Base-by-base conservation (phyloP, 2,329 filamentous ascomycete genomes). In the Graphilbum sp. region DNA sequence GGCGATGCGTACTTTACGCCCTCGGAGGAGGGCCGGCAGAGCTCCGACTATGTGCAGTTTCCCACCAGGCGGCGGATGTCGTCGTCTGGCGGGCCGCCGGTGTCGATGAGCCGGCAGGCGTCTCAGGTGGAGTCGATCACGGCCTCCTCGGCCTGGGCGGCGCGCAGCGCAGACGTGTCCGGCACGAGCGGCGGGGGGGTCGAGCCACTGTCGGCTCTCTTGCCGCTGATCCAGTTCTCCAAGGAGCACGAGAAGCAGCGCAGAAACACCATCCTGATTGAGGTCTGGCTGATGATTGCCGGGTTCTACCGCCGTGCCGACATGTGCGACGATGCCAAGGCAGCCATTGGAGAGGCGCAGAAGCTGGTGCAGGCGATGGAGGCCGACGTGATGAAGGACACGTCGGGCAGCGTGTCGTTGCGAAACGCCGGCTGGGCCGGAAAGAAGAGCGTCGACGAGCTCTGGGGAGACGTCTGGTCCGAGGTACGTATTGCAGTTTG, bases 201-300 rank as follows among this genome's bases (percentile, higher is more conserved):
- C 19, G 61, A 64, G 41, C 56, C 64, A 4, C 56, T 63, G 5
- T 59, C 64, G 6, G 61, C 60, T 34, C 52, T 67, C 7, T 51
- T 74, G 32, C 69, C 71, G 1, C 48, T 63, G 15, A 57, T 75
- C 16, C 63, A 69, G 27, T 72, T 75, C 39, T 56, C 71, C 8
- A 67, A 66, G 46, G 66, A 67, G 10, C 66, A 68, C 46, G 60
- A 66, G 44, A 62, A 59, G 45, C 58, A 61, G 23, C 65, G 66
- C 38, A 63, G 69, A 33, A 61, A 57, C 24, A 59, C 60, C 7
- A 61, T 75, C 11, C 54, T 98, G 15, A 63, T 86, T 17, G 79
- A 79, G 46, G 76, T 95, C 24, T 98, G 90, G 90, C 65, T 95
- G 9, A 79, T 90, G 52, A 85, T 95, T 43, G 80, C 85, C 2